Evolutionary conservation across 2,329 filamentous ascomycete genomes (phyloP), one percentile per base, ranked within the genome.

Genomic region (Parafenestella ontariensis): DNA sequence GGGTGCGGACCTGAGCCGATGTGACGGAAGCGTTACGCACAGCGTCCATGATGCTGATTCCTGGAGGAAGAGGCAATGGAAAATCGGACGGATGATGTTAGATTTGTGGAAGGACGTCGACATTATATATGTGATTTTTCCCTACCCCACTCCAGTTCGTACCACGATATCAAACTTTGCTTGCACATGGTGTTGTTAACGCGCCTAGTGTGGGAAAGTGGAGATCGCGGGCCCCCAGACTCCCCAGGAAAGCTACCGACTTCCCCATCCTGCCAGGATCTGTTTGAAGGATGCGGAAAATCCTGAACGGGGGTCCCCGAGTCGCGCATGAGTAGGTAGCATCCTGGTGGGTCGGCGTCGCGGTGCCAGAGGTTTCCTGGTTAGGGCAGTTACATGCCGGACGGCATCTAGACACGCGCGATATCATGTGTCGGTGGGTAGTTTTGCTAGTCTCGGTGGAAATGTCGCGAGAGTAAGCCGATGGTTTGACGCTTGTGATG

Each of bases 11-110:
- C 41, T 66, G 54, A 42, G 65, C 64, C 18, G 65, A 68, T 9
- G 64, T 63, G 40, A 68, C 60, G 13, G 66, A 69, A 28, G 66
- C 62, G 40, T 57, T 69, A 34, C 65, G 63, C 43, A 56, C 58
- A 24, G 62, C 40, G 37, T 66, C 65, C 66, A 69, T 69, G 43
- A 33, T 63, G 48, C 18, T 33, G 11, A 13, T 28, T 9, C 11
- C 11, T 15, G 3, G 26, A 10, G 18, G 26, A 47, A 36, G 10
- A 28, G 28, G 23, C 26, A 39, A 23, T 21, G 24, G 9, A 36
- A 31, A 15, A 46, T 23, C 17, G 9, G n/a, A 39, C 39, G 28
- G 28, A 11, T 31, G 28, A 31, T 31, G 28, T 24, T n/a, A 24
- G 15, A 21, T 10, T 21, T 36, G 24, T 51, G 21, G 33, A 15